Evolutionary conservation across 2,329 filamentous ascomycete genomes (phyloP), one percentile per base, ranked within the genome.

Genomic region (Hypoxylon sp.): DNA sequence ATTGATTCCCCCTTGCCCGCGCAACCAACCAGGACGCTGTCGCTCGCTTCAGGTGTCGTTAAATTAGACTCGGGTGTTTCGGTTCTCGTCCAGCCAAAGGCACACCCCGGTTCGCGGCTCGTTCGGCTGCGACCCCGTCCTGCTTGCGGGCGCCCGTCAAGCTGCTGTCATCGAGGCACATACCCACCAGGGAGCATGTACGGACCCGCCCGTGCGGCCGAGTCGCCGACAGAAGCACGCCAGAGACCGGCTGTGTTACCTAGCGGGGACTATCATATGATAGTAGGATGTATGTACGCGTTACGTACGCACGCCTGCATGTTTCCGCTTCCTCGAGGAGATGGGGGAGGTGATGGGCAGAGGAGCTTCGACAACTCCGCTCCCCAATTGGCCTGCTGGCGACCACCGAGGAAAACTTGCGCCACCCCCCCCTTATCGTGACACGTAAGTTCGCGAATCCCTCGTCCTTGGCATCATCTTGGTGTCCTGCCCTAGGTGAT

Each of bases 1-100:
- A 46, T 38, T 26, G n/a, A 9, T 31, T 21, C 24, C 57, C 48
- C 48, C 43, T 33, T 49, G 31, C 48, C 29, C 41, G 17, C n/a
- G n/a, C n/a, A n/a, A n/a, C 60, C 56, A 59, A 60, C 56, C 52
- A 57, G 23, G 40, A 37, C 40, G 20, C 9, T 2, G 17, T 13
- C 29, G 29, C 35, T 37, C 3, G 26, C 23, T 45, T 41, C 40
- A 55, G 20, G 33, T 60, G 64, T 66, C 59, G 64, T 66, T 64
- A 59, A 64, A 64, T 66, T 66, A 66, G 64, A 52, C 62, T 66
- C 64, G 64, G 57, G 59, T 63, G 55, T 48, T n/a, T 50, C 52
- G 47, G 48, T 64, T 63, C 52, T 66, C 55, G 58, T 58, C 51
- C 33, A 49, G 56, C 37, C n/a, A n/a, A 40, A 53, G 15, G 20